These are phyloP conservation scores for Entomophthora muscae DNA, from an alignment of 371 early-diverging fungal species.

Conservation along the genomic window DNA sequence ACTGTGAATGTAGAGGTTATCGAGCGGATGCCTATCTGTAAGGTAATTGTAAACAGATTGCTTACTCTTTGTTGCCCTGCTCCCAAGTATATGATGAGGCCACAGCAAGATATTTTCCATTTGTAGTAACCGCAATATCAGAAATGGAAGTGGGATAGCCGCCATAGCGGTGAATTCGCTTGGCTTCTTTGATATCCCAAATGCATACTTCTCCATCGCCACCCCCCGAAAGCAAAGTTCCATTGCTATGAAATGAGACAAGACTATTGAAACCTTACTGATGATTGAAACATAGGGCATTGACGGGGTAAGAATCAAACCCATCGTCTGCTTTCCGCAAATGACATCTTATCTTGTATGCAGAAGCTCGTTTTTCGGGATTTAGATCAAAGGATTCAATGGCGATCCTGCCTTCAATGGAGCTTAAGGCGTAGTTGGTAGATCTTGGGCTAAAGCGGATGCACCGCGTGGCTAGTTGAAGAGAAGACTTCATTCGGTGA, in stretches of 20 bases:
- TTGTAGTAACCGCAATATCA: conserved; percentile 56
- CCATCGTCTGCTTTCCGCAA: conserved; percentile 51
- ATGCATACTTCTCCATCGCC: conserved; percentile 79
- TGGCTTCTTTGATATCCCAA: conserved; percentile 86
- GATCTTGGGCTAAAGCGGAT: conserved; percentile 69
- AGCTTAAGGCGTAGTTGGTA: conserved; percentile 59
- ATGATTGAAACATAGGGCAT: conserved; percentile 24
- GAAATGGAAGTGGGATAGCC: conserved; percentile 71
- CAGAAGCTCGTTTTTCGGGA: conserved; percentile 39
- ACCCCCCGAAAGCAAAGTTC: conserved; percentile 91
- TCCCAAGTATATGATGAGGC: conserved; percentile 87
- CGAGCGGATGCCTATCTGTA: conserved; percentile 41
- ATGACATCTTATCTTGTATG: conserved; percentile 94
- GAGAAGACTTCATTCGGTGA: conserved; percentile 51
- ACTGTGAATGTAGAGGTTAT: conserved; percentile 54
- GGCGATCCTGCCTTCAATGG: conserved; percentile 88
- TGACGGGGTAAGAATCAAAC: conserved; percentile 85
- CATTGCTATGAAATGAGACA: conserved; percentile 79
- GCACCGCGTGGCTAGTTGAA: conserved; percentile 68
- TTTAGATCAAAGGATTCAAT: conserved; percentile 78
- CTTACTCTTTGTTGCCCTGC: conserved; percentile 66
- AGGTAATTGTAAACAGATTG: conserved; percentile 11
- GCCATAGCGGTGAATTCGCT: conserved; percentile 61
- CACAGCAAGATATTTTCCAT: conserved; percentile 66
- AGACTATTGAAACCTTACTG: neutral